Percentiles rank a stretch among this genome's conserved stretches.
Conservation (phyloP, 495 filamentous ascomycete species). For the Amphirosellinia nigrospora region DNA sequence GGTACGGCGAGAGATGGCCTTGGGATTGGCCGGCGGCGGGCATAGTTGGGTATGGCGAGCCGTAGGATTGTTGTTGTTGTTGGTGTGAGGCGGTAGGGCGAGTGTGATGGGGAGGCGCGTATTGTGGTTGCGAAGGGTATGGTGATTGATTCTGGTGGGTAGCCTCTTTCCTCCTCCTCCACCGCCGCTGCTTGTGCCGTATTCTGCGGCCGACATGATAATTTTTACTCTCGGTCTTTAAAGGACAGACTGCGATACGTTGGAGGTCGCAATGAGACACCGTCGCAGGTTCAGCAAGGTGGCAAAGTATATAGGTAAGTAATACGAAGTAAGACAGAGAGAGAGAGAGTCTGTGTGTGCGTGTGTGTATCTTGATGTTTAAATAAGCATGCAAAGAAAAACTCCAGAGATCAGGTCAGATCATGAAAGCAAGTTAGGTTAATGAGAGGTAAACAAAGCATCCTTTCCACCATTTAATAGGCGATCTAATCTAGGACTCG, state of each 20-base stretch:
- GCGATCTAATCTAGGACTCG: constrained; percentile 3
- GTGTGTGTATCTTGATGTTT: no score
- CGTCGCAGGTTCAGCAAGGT: background rate
- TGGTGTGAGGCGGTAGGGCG: constrained; percentile 34
- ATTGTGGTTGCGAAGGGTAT: constrained; percentile 37
- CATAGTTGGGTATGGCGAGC: constrained; percentile 34
- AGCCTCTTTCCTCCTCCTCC: constrained; percentile 13
- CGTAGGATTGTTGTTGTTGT: background rate
- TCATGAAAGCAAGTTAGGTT: background rate
- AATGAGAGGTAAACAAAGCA: background rate
- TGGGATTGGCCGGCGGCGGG: constrained; percentile 26
- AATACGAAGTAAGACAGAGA: no score
- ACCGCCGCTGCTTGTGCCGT: constrained; percentile 28
- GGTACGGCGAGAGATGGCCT: constrained; percentile 31
- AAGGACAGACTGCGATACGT: background rate
- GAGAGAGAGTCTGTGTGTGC: no score
- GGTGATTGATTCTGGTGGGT: constrained; percentile 36
- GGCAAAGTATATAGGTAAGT: background rate
- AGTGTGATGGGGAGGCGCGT: constrained; percentile 30
- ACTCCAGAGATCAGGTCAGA: no score
- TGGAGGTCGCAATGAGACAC: background rate
- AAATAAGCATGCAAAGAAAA: no score
- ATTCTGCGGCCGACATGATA: constrained; percentile 46
- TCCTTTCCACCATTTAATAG: background rate
- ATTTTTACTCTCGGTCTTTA: constrained; percentile 4